Conservation (phyloP, 768 basidiomycete species). For the Wakefieldia striispora region DNA sequence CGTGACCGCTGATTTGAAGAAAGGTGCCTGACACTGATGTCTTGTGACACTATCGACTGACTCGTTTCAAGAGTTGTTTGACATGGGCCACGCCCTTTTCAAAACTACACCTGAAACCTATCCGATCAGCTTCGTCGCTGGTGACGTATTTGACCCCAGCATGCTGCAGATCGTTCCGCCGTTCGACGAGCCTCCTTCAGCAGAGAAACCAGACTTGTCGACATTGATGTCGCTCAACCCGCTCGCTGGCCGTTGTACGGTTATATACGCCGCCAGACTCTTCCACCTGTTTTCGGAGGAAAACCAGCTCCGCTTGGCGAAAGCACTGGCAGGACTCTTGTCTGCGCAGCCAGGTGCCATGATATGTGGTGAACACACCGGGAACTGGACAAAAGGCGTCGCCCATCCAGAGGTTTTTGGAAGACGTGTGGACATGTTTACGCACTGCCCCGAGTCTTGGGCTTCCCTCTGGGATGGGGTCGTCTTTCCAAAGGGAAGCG, state of each 20-base stretch:
- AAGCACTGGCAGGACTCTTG: slow-evolving; percentile 27
- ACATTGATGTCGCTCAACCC: slow-evolving; percentile 45
- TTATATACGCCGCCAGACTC: slow-evolving; percentile 48
- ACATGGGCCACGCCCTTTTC: slow-evolving; percentile 61
- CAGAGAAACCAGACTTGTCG: slow-evolving; percentile 27
- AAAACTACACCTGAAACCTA: slow-evolving; percentile 50
- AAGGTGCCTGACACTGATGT: slow-evolving; percentile 26
- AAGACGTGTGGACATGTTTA: slow-evolving; percentile 18
- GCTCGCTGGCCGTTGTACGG: slow-evolving; percentile 47
- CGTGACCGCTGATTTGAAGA: slow-evolving; percentile 38
- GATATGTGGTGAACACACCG: slow-evolving; percentile 30
- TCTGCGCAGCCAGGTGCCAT: slow-evolving; percentile 30
- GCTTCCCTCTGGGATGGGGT: slow-evolving; percentile 37
- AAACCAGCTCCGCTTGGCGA: slow-evolving; percentile 28
- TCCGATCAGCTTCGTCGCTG: slow-evolving; percentile 50
- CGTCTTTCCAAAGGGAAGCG: slow-evolving; percentile 27
- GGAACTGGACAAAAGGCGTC: neutral
- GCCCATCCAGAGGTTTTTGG: neutral
- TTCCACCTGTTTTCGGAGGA: slow-evolving; percentile 39
- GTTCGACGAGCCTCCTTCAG: slow-evolving; percentile 25
- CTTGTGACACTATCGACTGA: neutral
- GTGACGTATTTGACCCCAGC: slow-evolving; percentile 49
- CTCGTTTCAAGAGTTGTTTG: slow-evolving; percentile 48
- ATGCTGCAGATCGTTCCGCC: slow-evolving; percentile 38
- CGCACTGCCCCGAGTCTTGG: slow-evolving; percentile 38